Conservation (phyloP, 192 early-diverging fungal genomes). For the Coemansia sp. region DNA sequence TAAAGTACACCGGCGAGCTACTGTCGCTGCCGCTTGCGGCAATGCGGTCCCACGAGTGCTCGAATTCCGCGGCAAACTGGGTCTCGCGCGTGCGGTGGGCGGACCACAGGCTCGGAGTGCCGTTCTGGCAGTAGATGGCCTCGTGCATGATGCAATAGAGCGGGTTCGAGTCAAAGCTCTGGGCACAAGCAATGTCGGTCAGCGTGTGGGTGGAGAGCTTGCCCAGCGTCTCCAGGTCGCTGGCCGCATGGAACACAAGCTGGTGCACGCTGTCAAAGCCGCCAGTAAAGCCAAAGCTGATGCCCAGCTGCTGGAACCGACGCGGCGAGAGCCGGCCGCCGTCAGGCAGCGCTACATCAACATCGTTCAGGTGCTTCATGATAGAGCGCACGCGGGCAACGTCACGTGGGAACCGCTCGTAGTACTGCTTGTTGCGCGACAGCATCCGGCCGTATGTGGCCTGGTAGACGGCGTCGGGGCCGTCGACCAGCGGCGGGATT, state of each 20-base stretch:
- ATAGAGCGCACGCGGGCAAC: slow-evolving; percentile 61
- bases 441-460: slow-evolving; percentile 61
- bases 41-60: slow-evolving; percentile 47
- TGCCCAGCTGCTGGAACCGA: slow-evolving; percentile 66
- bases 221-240: slow-evolving; percentile 46
- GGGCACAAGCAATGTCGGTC: slow-evolving; percentile 31
- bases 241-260: slow-evolving; percentile 50
- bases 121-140: slow-evolving; percentile 64
- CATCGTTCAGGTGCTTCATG: slow-evolving; percentile 53
- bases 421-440: slow-evolving; percentile 61
- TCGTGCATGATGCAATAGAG: slow-evolving; percentile 69
- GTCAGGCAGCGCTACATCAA: slow-evolving; percentile 56
- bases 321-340: slow-evolving; percentile 63
- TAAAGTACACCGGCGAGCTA: slow-evolving; percentile 56
- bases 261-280: slow-evolving; percentile 63
- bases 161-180: slow-evolving; percentile 59
- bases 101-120: slow-evolving; percentile 59
- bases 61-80: slow-evolving; percentile 53
- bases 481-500: slow-evolving; percentile 64
- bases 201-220: slow-evolving; percentile 48
- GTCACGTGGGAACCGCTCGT: slow-evolving; percentile 63
- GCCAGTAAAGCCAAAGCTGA: slow-evolving; percentile 61
- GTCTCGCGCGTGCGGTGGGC: slow-evolving; percentile 57
- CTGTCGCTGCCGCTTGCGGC: slow-evolving; percentile 8
- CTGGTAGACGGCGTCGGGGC: slow-evolving; percentile 60